A percentile compares a stretch with the other conserved stretches of the same genome.
Conservation (phyloP, 139 green algal genomes). For the Picochlorum costavermella region DNA sequence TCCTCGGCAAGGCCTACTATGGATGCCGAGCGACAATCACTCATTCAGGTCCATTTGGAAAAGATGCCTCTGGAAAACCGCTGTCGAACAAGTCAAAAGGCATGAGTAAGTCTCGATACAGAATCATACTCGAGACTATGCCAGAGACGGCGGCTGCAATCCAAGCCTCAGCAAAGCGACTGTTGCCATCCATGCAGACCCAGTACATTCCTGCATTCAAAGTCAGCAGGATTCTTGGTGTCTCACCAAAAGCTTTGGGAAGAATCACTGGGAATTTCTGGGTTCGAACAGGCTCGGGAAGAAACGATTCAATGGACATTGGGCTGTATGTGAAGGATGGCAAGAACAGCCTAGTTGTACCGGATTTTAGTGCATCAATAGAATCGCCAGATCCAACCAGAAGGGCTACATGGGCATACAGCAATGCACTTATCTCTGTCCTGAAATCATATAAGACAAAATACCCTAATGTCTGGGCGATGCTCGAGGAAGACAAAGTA, state of each 20-base stretch:
- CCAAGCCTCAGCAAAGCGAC: conserved; percentile 24
- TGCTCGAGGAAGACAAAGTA: conserved; percentile 19
- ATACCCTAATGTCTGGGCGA: conserved; percentile 42
- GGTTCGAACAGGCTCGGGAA: conserved; percentile 36
- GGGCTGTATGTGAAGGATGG: conserved; percentile 70
- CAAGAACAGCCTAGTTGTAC: conserved; percentile 60
- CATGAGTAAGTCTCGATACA: conserved; percentile 6
- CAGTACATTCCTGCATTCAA: conserved; percentile 41
- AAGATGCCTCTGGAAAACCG: conserved; percentile 8
- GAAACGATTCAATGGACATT: conserved; percentile 56
- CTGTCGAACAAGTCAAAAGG: background rate
- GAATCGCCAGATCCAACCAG: background rate
- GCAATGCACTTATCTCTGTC: conserved; percentile 35
- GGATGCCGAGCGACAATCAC: conserved; percentile 66
- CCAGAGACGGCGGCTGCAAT: conserved; percentile 15
- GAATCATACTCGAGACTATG: conserved; percentile 27
- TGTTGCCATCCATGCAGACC: conserved; percentile 29
- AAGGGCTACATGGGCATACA: conserved; percentile 62
- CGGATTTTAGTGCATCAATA: conserved; percentile 27
- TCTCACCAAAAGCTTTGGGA: conserved; percentile 52
- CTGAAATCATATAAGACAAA: conserved; percentile 55
- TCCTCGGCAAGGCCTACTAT: conserved; percentile 65
- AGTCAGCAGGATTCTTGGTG: conserved; percentile 32
- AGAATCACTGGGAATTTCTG: conserved; percentile 64
- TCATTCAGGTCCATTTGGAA: conserved; percentile 29